Base-by-base conservation (phyloP, 345 rosid species). In the Citropsis articulata region DNA sequence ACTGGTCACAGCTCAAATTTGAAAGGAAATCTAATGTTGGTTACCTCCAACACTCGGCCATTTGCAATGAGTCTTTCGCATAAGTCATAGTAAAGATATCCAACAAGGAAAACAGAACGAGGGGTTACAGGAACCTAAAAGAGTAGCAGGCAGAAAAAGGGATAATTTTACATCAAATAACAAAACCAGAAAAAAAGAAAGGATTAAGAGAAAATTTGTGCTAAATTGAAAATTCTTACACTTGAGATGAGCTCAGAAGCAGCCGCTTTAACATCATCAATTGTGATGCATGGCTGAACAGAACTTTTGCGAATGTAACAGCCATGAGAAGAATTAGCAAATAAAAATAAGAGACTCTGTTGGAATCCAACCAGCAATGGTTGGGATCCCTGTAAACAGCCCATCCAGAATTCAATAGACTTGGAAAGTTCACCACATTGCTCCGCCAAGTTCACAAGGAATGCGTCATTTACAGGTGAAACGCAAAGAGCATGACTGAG, bases 401-500 rank as follows among this genome's bases (percentile, higher is more conserved):
- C 28, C 69, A 87, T 80, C 99, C 99, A 95, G 78, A 86, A 91
- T 71, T 84, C 86, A 78, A 90, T 79, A 70, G 88, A 77, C 63
- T 69, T 85, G 38, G 84, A 87, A 72, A 62, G 76, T 73, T 87
- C 93, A 71, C 92, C 91, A 79, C 66, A 84, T 48, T 84, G 79
- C 80, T 83, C 89, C 69, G 91, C 83, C 72, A 92, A 78, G 72
- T 69, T 86, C 48, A 10, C 45, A 30, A 87, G 81, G 65, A 93
- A 85, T 71, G 84, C 86, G 42, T 93, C 92, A 82, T 84, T 84
- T 66, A 95, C 75, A 42, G 98, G 97, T 73, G 97, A 86, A 78
- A 82, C 81, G 82, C 98, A 95, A 75, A 95, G 91, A 21, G 93
- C 91, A 84, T 95, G 99, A 80, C 89, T 87, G 56, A 92, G 90